Conservation (phyloP, 2,329 filamentous ascomycete genomes). For the Neurospora sp. region DNA sequence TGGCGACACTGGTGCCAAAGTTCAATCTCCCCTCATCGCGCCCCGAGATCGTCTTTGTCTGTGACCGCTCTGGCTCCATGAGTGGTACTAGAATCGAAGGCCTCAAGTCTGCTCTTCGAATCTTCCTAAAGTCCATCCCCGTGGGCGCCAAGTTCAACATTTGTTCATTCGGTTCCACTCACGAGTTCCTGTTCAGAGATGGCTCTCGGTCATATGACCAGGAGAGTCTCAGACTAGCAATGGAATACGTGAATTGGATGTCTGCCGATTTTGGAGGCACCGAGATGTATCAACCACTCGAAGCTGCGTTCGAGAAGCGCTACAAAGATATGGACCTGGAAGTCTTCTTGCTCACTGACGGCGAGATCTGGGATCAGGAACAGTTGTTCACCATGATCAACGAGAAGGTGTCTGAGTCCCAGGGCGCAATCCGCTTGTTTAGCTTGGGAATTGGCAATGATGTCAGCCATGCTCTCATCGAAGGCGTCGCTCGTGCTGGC, state of each 20-base stretch:
- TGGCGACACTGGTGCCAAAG: constrained; percentile 61
- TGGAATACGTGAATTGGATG: constrained; percentile 30
- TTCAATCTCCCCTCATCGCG: constrained; percentile 47
- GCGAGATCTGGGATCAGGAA: constrained; percentile 40
- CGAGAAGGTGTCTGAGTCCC: constrained; percentile 26
- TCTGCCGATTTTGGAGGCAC: constrained; percentile 42
- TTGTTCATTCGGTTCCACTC: constrained; percentile 49
- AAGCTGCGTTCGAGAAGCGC: constrained; percentile 32
- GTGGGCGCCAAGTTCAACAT: constrained; percentile 59
- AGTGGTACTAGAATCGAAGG: constrained; percentile 35
- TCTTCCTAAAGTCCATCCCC: constrained; percentile 58
- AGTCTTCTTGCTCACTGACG: constrained; percentile 47
- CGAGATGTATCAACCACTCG: constrained; percentile 37
- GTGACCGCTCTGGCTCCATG: constrained; percentile 64
- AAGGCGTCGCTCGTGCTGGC: constrained; percentile 43
- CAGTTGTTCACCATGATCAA: constrained; percentile 36
- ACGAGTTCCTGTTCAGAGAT: constrained; percentile 35
- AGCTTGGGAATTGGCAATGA: constrained; percentile 42
- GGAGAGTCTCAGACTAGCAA: constrained; percentile 32
- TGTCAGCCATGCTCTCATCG: constrained; percentile 42
- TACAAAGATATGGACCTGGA: constrained; percentile 39
- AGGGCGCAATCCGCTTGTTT: constrained; percentile 40
- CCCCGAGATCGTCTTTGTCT: constrained; percentile 61
- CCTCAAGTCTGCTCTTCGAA: constrained; percentile 43
- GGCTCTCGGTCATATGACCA: constrained; percentile 37